Conservation (phyloP, 495 filamentous ascomycete genomes). For the Aspergillus leporis region DNA sequence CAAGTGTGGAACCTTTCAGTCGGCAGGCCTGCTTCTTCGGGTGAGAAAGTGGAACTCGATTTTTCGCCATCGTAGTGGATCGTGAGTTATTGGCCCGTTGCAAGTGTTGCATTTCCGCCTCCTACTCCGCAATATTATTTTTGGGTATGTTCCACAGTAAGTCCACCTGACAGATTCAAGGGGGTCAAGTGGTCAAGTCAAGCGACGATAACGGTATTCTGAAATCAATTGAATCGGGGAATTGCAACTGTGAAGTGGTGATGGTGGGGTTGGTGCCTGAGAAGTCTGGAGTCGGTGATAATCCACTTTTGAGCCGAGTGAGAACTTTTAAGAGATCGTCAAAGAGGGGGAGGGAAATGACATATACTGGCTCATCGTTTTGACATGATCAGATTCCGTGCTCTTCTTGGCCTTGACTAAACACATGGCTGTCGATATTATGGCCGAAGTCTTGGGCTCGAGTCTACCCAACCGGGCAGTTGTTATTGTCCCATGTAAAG, state of each 20-base stretch:
- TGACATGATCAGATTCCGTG: background rate
- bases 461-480: background rate
- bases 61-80: constrained; percentile 13
- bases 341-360: background rate
- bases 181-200: background rate
- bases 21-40: constrained; percentile 17
- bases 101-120: background rate
- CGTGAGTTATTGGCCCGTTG: background rate
- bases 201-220: too few relatives aligned
- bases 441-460: too few relatives aligned
- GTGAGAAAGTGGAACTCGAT: constrained; percentile 2
- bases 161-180: background rate
- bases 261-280: background rate
- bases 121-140: background rate
- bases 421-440: background rate
- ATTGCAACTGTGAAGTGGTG: too few relatives aligned
- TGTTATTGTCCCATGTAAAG: background rate
- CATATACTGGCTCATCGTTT: background rate
- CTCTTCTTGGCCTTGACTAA: background rate
- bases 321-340: background rate
- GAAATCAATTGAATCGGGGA: too few relatives aligned
- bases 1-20: constrained; percentile 7
- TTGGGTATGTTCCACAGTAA: background rate
- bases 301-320: background rate
- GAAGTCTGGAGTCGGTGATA: background rate